Evolutionary conservation across 1,284 basidiomycete species (phyloP).

Genomic region (Cystobasidium slooffiae): DNA sequence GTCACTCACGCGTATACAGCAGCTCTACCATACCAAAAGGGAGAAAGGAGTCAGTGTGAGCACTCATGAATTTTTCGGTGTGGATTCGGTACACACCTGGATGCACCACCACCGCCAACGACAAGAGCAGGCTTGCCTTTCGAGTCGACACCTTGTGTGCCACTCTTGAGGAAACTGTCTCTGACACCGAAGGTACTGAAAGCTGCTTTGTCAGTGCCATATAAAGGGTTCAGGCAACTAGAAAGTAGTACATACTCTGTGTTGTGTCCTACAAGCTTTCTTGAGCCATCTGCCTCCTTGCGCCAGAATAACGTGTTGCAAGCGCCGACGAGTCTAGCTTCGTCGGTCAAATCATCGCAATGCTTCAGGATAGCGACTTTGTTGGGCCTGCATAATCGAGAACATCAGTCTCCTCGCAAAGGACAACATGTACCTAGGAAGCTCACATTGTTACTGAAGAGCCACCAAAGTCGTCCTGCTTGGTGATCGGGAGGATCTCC

Average conservation of each 20-base stretch:
- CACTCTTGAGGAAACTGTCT: conserved; percentile 46
- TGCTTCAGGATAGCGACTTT: conserved; percentile 50
- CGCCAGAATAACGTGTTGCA: conserved; percentile 50
- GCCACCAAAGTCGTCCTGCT: conserved; percentile 49
- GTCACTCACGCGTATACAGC: conserved; percentile 24
- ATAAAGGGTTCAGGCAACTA: not conserved
- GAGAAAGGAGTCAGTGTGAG: not conserved
- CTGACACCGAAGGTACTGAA: conserved; percentile 48
- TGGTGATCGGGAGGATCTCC: conserved; percentile 44
- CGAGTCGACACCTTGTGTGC: conserved; percentile 3
- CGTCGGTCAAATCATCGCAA: conserved; percentile 48
- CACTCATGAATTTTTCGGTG: not conserved
- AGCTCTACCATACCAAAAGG: not conserved
- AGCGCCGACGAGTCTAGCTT: conserved; percentile 48
- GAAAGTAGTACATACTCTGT: conserved; percentile 39
- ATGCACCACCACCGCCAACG: conserved; percentile 50
- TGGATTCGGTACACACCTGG: conserved; percentile 35
- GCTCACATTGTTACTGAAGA: conserved; percentile 49
- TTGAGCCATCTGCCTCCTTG: conserved; percentile 46
- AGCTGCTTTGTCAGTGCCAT: not conserved
- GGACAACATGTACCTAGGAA: too few relatives aligned
- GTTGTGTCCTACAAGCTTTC: conserved; percentile 49
- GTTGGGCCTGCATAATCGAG: conserved; percentile 39
- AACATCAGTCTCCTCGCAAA: not conserved
- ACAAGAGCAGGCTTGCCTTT: conserved; percentile 47